Conservation (phyloP, 371 early-diverging fungal genomes). For the Zancudomyces culisetae region DNA sequence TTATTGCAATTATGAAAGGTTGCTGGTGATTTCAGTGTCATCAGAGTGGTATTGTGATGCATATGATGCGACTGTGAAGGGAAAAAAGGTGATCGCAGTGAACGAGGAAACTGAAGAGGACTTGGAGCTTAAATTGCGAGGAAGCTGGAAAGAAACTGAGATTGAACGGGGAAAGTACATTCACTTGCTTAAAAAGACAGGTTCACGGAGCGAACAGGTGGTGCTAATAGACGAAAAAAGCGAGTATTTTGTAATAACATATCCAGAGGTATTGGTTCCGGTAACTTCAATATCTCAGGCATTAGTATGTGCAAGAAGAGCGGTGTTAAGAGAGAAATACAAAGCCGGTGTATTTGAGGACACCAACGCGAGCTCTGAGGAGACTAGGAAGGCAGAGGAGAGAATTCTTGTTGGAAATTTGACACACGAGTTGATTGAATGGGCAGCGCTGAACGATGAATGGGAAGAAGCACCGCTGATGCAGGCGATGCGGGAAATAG, state of each 20-base stretch:
- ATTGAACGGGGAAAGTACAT: constrained; percentile 30
- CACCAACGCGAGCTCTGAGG: not conserved
- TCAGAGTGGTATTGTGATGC: not conserved
- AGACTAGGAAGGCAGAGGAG: constrained; percentile 15
- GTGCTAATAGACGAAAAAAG: constrained; percentile 28
- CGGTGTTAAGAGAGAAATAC: constrained; percentile 49
- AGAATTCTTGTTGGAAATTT: constrained; percentile 57
- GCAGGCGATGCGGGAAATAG: constrained; percentile 22
- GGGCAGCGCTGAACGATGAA: constrained; percentile 28
- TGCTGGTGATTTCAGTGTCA: not conserved
- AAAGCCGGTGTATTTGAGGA: constrained; percentile 11
- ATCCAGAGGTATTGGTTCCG: constrained; percentile 64
- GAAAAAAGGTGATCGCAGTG: constrained; percentile 1
- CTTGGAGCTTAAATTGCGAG: constrained; percentile 16
- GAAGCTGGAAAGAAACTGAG: constrained; percentile 26
- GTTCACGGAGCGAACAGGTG: too few relatives aligned
- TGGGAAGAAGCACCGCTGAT: constrained; percentile 32
- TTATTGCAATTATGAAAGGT: constrained; percentile 1
- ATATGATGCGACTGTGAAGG: not conserved
- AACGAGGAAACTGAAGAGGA: constrained; percentile 1
- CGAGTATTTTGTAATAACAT: constrained; percentile 31
- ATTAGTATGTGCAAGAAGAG: constrained; percentile 48
- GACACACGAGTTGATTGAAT: constrained; percentile 62
- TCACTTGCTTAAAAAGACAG: constrained; percentile 23
- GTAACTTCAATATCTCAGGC: constrained; percentile 56